Evolutionary conservation across 73 alveolate genomes (phyloP).

Genomic region (Blepharisma stoltei): DNA sequence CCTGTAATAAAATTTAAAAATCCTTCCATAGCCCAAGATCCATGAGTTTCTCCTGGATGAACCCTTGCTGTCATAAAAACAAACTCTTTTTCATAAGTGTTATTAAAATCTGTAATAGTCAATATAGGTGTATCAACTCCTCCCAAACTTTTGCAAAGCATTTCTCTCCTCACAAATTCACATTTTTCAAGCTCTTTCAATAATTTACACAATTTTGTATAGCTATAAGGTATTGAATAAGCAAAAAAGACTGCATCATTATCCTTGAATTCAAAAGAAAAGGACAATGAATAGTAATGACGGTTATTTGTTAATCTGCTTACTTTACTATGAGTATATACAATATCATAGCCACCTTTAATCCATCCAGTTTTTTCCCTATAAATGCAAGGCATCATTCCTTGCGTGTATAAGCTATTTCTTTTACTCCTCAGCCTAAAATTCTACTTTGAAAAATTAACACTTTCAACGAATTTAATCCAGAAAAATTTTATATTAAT

Average conservation of each 20-base stretch:
- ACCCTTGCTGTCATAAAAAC: conserved; percentile 71
- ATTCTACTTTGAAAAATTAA: no score
- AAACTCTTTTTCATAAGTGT: conserved; percentile 60
- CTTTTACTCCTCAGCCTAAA: conserved; percentile 54
- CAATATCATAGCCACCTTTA: conserved; percentile 56
- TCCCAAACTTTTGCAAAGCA: conserved; percentile 71
- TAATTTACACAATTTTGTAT: conserved; percentile 71
- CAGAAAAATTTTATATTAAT: no score
- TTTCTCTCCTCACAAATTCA: conserved; percentile 45
- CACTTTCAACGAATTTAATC: no score
- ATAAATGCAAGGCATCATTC: conserved; percentile 57
- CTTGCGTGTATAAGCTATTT: conserved; percentile 67
- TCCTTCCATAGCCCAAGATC: conserved; percentile 80
- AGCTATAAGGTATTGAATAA: conserved; percentile 83
- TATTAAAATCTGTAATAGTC: conserved; percentile 61
- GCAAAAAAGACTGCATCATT: conserved; percentile 96
- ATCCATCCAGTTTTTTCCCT: conserved; percentile 25
- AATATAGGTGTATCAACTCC: conserved; percentile 76
- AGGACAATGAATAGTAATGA: conserved; percentile 91
- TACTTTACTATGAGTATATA: conserved; percentile 78
- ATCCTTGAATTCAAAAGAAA: conserved; percentile 85
- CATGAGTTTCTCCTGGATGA: conserved; percentile 90
- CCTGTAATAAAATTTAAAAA: conserved; percentile 74
- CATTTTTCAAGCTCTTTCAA: conserved; percentile 71
- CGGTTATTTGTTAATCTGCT: conserved; percentile 88